phyloP scores from a whole-genome alignment of 495 filamentous ascomycete species.

The Aspergillus funiculosus region DNA sequence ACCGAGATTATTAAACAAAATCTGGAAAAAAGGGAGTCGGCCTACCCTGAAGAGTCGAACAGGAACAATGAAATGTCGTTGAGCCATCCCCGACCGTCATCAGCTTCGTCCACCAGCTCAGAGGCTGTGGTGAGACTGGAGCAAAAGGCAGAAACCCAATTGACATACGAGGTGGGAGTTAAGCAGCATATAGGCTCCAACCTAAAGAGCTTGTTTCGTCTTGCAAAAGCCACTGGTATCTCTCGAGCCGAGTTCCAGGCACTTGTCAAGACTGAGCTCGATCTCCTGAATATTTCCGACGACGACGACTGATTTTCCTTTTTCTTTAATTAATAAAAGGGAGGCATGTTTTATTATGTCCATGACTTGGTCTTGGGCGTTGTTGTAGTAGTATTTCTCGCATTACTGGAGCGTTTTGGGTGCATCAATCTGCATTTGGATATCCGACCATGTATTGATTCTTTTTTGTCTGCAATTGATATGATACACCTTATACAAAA shows the following conservation, averaged over 20 bases:
- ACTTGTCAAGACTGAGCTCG: slow-evolving; percentile 73
- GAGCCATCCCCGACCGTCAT: slow-evolving; percentile 42
- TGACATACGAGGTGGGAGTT: slow-evolving; percentile 69
- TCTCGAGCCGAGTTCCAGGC: slow-evolving; percentile 77
- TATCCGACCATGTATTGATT: slow-evolving; percentile 11
- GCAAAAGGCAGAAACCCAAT: slow-evolving; percentile 55
- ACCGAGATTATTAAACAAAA: slow-evolving; percentile 33
- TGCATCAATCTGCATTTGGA: slow-evolving; percentile 12
- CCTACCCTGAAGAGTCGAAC: slow-evolving; percentile 23
- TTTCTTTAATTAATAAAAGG: background rate
- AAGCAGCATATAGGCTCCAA: slow-evolving; percentile 85
- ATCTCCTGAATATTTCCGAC: slow-evolving; percentile 70
- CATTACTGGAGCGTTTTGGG: slow-evolving; percentile 17
- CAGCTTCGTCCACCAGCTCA: slow-evolving; percentile 52
- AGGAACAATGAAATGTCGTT: slow-evolving; percentile 25
- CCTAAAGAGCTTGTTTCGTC: slow-evolving; percentile 79
- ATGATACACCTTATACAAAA: background rate
- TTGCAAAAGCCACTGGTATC: slow-evolving; percentile 76
- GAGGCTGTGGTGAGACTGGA: slow-evolving; percentile 61
- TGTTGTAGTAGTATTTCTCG: slow-evolving; percentile 2
- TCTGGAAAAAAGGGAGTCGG: slow-evolving; percentile 13
- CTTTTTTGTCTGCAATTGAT: background rate
- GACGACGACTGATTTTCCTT: slow-evolving; percentile 49
- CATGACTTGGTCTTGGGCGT: background rate
- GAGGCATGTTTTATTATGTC: slow-evolving; percentile 3